phyloP scores from a whole-genome alignment of 768 basidiomycete species.

The Lactarius hengduanensis region DNA sequence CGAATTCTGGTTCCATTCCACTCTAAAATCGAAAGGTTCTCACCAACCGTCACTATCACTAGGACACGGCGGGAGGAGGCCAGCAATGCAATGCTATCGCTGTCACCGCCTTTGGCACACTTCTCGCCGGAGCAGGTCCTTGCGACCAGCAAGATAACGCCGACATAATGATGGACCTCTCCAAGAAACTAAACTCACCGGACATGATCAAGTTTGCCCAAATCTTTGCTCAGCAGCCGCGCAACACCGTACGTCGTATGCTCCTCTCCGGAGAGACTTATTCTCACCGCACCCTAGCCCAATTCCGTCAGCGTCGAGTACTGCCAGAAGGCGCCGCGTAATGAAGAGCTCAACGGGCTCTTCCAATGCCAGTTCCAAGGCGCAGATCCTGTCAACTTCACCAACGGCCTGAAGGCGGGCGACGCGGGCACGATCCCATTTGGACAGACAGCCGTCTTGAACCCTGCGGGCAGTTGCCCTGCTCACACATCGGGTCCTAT shows the following conservation, averaged over 20 bases:
- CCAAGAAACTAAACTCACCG: slow-evolving; percentile 44
- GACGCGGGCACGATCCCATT: slow-evolving; percentile 53
- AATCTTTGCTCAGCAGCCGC: slow-evolving; percentile 56
- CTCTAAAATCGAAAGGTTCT: neutral
- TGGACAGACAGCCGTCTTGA: slow-evolving; percentile 41
- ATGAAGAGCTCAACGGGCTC: slow-evolving; percentile 51
- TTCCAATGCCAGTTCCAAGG: slow-evolving; percentile 61
- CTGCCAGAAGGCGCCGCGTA: slow-evolving; percentile 53
- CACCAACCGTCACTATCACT: neutral
- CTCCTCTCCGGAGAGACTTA: neutral
- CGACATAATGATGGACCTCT: slow-evolving; percentile 52
- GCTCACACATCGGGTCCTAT: slow-evolving; percentile 49
- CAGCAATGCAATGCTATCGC: slow-evolving; percentile 57
- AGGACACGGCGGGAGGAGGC: slow-evolving; percentile 56
- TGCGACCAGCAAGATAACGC: slow-evolving; percentile 50
- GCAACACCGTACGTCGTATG: slow-evolving; percentile 46
- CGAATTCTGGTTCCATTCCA: slow-evolving; percentile 17
- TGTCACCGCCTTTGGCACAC: slow-evolving; percentile 53
- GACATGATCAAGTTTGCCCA: slow-evolving; percentile 52
- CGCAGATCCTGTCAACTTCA: slow-evolving; percentile 45
- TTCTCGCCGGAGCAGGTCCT: slow-evolving; percentile 49
- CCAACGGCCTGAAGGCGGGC: slow-evolving; percentile 45
- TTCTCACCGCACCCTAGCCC: slow-evolving; percentile 36
- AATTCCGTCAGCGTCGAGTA: slow-evolving; percentile 46
- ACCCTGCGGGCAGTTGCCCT: slow-evolving; percentile 51